phyloP scores from a whole-genome alignment of 306 rosid species.

The Erythrophleum fordii region DNA sequence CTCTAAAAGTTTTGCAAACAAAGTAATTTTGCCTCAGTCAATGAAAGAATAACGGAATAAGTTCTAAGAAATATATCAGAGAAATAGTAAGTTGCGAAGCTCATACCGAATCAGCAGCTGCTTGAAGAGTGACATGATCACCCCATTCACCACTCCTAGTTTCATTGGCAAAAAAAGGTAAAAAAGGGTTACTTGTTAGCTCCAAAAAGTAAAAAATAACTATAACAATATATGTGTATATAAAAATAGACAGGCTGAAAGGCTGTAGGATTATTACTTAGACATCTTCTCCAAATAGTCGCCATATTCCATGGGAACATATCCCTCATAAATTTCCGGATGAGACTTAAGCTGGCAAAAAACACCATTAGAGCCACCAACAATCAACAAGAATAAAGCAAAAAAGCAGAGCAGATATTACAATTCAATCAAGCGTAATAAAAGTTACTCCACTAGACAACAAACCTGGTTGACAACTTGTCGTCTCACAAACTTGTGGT shows the following conservation, averaged over 20 bases:
- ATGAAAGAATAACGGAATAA: constrained; percentile 5
- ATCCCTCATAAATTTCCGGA: constrained; percentile 76
- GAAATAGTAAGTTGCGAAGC: constrained; percentile 1
- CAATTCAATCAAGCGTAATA: constrained; percentile 11
- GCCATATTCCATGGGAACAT: constrained; percentile 82
- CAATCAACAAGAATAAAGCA: constrained; percentile 37
- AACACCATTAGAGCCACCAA: constrained; percentile 14
- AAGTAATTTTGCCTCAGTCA: not conserved
- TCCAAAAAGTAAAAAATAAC: not conserved
- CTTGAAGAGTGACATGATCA: constrained; percentile 89
- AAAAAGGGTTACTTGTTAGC: constrained; percentile 9
- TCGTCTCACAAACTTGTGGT: constrained; percentile 62
- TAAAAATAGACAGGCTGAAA: not conserved
- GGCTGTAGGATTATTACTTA: constrained; percentile 45
- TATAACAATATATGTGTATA: not conserved
- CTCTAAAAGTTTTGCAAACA: constrained; percentile 12
- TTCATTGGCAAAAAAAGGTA: constrained; percentile 35
- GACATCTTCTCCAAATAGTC: constrained; percentile 83
- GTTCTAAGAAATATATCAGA: constrained; percentile 29
- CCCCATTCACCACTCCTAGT: constrained; percentile 89
- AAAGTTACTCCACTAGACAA: constrained; percentile 19
- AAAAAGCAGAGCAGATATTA: not conserved
- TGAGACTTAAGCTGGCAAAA: constrained; percentile 67
- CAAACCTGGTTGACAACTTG: constrained; percentile 74
- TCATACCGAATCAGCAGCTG: constrained; percentile 78